Conservation (phyloP, 257 asterid genomes). For the Nicotiana obtusifolia region DNA sequence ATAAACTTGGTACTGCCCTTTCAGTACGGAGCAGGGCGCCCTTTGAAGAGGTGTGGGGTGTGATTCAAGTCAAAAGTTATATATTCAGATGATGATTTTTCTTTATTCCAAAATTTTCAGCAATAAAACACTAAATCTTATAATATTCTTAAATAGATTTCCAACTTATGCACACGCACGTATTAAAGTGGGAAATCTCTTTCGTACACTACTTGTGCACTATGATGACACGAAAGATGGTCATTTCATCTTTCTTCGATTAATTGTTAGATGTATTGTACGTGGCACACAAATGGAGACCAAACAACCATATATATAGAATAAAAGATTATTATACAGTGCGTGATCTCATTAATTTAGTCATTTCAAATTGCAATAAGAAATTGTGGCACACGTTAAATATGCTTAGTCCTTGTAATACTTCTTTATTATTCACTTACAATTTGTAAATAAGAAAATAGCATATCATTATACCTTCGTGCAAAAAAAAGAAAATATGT, state of each 20-base stretch:
- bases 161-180: not conserved
- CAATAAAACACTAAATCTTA: not conserved
- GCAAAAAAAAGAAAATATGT: too few species aligned
- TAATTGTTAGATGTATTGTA: not conserved
- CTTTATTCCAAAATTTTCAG: not conserved
- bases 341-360: not conserved
- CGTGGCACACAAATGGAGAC: not conserved
- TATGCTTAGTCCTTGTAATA: not conserved
- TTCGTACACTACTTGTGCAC: not conserved
- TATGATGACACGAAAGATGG: not conserved
- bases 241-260: not conserved
- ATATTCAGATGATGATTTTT: not conserved
- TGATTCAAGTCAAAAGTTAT: slow-evolving; percentile 3
- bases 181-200: not conserved
- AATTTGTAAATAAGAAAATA: too few species aligned
- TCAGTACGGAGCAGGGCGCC: not conserved
- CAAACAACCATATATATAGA: not conserved
- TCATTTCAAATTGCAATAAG: not conserved
- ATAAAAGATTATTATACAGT: not conserved
- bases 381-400: not conserved
- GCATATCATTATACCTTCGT: too few species aligned
- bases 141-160: not conserved
- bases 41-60: not conserved
- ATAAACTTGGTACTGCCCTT: not conserved
- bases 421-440: too few species aligned